Percentiles rank a stretch among this genome's conserved stretches.
Conservation (phyloP, 2,329 filamentous ascomycete genomes). For the Coniosporium tulheliwenetii region DNA sequence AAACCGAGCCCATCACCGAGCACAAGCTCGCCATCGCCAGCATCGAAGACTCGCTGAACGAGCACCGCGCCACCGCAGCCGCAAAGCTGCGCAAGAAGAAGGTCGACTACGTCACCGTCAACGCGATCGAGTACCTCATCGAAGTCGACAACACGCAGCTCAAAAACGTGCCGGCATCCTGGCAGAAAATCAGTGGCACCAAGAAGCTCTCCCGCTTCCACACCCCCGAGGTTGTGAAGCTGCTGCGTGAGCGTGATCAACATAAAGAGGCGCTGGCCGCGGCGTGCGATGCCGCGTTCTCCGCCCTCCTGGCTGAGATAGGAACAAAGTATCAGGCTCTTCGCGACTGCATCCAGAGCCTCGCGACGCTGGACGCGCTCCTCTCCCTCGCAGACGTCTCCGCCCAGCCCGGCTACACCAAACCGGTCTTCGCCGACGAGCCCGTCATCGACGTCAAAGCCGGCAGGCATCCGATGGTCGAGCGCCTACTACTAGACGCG, state of each 20-base stretch:
- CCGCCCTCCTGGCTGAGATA: slow-evolving; percentile 54
- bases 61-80: slow-evolving; percentile 57
- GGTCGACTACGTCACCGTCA: slow-evolving; percentile 66
- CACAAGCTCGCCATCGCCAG: slow-evolving; percentile 88
- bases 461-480: slow-evolving; percentile 89
- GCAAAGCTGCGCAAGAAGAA: slow-evolving; percentile 55
- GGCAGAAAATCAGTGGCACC: slow-evolving; percentile 88
- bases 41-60: slow-evolving; percentile 76
- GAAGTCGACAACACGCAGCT: slow-evolving; percentile 75
- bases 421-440: slow-evolving; percentile 52
- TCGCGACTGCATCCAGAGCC: slow-evolving; percentile 71
- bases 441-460: slow-evolving; percentile 54
- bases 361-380: slow-evolving; percentile 80
- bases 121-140: slow-evolving; percentile 87
- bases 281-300: slow-evolving; percentile 76
- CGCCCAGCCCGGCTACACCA: slow-evolving; percentile 71
- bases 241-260: slow-evolving; percentile 80
- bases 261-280: slow-evolving; percentile 87
- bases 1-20: slow-evolving; percentile 77
- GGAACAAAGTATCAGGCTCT: slow-evolving; percentile 76
- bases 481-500: slow-evolving; percentile 67
- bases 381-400: slow-evolving; percentile 76
- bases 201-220: slow-evolving; percentile 89
- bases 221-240: slow-evolving; percentile 71
- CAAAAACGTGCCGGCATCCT: slow-evolving; percentile 81